Percentiles rank a stretch among this genome's conserved stretches.
Conservation (phyloP, 2,329 filamentous ascomycete species). For the Parafenestella ontariensis region DNA sequence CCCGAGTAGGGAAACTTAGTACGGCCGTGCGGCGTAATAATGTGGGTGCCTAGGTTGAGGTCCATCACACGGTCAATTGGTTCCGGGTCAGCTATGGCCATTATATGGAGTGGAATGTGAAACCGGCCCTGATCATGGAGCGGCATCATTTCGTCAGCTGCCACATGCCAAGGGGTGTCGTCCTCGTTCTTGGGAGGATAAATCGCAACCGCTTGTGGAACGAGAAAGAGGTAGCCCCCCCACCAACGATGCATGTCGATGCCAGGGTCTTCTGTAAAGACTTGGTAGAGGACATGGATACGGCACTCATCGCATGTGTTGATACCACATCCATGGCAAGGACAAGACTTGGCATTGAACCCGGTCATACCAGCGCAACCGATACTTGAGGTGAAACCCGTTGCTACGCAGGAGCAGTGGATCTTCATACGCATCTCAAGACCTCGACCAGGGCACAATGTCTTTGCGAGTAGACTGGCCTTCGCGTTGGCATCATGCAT, state of each 20-base stretch:
- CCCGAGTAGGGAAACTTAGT: conserved; percentile 22
- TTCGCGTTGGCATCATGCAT: conserved; percentile 11
- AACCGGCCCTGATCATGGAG: conserved; percentile 33
- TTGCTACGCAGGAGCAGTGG: conserved; percentile 10
- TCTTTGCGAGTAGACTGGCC: conserved; percentile 15
- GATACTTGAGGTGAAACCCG: not conserved
- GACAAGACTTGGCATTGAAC: conserved; percentile 14
- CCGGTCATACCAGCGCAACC: conserved; percentile 5
- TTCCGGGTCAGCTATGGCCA: conserved; percentile 18
- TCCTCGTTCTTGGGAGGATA: conserved; percentile 17
- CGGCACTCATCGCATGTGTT: conserved; percentile 41
- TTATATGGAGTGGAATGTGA: conserved; percentile 22
- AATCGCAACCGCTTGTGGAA: conserved; percentile 18
- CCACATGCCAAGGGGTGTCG: conserved; percentile 10
- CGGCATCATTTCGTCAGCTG: conserved; percentile 2
- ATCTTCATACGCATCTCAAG: not conserved
- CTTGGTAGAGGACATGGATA: conserved; percentile 37
- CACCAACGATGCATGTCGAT: conserved; percentile 24
- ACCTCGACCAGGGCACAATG: conserved; percentile 13
- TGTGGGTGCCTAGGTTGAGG: conserved; percentile 21
- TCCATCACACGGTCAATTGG: conserved; percentile 29
- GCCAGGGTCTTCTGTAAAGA: conserved; percentile 22
- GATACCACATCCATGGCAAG: conserved; percentile 25
- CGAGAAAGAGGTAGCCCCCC: conserved; percentile 30
- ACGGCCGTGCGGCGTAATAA: conserved; percentile 14